Evolutionary conservation across 805 yeast genomes (phyloP).

Genomic region (Pichia nakasei): DNA sequence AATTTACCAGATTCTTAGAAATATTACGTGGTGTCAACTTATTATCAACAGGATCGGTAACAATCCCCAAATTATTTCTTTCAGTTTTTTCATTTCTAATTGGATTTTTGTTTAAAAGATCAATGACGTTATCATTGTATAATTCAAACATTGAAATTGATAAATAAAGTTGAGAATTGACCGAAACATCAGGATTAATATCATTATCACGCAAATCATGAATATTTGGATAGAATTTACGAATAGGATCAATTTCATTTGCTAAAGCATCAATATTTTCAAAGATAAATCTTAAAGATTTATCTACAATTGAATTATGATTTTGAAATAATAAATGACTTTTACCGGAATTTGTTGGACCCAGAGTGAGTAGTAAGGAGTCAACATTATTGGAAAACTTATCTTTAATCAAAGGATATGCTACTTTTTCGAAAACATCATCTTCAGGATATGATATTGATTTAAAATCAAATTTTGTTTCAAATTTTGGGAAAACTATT

Average conservation of each 20-base stretch:
- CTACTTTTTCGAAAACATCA: conserved; percentile 19
- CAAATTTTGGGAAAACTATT: conserved; percentile 19
- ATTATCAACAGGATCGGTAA: conserved; percentile 34
- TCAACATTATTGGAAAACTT: conserved; percentile 28
- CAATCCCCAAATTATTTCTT: conserved; percentile 31
- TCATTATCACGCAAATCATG: neutral
- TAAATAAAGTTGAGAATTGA: conserved; percentile 12
- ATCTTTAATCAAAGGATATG: conserved; percentile 27
- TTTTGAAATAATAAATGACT: conserved; percentile 31
- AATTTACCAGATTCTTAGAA: conserved; percentile 32
- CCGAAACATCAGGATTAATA: neutral
- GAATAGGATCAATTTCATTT: conserved; percentile 1
- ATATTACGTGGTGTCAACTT: conserved; percentile 36
- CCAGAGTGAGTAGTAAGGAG: conserved; percentile 38
- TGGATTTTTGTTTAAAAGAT: conserved; percentile 21
- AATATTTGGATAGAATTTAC: conserved; percentile 7
- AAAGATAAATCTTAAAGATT: conserved; percentile 20
- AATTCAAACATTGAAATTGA: conserved; percentile 47
- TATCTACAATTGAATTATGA: conserved; percentile 10
- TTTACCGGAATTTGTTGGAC: conserved; percentile 49
- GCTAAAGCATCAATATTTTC: conserved; percentile 8
- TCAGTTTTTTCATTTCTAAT: conserved; percentile 1
- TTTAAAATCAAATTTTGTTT: conserved; percentile 21
- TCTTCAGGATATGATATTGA: conserved; percentile 10
- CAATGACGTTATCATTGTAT: conserved; percentile 38